Evolutionary conservation across 805 yeast species (phyloP).

Genomic region (Tetrapisispora namnaoensis): DNA sequence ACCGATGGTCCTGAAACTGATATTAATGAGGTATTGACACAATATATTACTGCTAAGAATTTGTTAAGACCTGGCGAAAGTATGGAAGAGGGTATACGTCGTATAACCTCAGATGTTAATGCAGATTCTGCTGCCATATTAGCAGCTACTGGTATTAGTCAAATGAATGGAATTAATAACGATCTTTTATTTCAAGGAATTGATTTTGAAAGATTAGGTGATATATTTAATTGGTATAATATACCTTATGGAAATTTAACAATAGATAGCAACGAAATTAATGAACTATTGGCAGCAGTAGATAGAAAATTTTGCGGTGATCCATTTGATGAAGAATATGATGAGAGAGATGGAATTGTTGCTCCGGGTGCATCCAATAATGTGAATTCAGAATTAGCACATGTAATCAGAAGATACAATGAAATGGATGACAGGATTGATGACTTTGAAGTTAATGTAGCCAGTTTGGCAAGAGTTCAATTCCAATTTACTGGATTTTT

Average conservation of each 20-base stretch:
- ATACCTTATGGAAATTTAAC: conserved; percentile 4
- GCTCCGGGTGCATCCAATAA: conserved; percentile 25
- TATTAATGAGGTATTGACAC: conserved; percentile 24
- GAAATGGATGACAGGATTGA: conserved; percentile 26
- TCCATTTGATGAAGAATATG: conserved; percentile 24
- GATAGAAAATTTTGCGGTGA: conserved; percentile 26
- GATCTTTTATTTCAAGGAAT: conserved; percentile 26
- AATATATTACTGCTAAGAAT: conserved; percentile 22
- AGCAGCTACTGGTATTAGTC: conserved; percentile 28
- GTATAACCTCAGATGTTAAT: conserved; percentile 23
- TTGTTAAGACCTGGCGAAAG: conserved; percentile 19
- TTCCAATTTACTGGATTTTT: conserved; percentile 30
- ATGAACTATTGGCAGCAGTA: conserved; percentile 14
- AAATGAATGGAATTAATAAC: conserved; percentile 22
- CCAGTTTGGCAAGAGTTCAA: conserved; percentile 29
- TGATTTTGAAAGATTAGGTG: conserved; percentile 23
- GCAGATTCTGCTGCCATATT: conserved; percentile 29
- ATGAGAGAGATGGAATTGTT: conserved; percentile 20
- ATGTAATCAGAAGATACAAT: conserved; percentile 24
- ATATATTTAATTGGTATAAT: conserved; percentile 20
- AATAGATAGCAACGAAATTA: conserved; percentile 11
- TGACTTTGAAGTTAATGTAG: conserved; percentile 30
- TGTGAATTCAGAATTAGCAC: conserved; percentile 25
- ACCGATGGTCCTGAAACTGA: conserved; percentile 29
- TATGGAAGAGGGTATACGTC: conserved; percentile 20